Base-by-base conservation (phyloP, 345 rosid genomes). In the Hibiscus trionum region DNA sequence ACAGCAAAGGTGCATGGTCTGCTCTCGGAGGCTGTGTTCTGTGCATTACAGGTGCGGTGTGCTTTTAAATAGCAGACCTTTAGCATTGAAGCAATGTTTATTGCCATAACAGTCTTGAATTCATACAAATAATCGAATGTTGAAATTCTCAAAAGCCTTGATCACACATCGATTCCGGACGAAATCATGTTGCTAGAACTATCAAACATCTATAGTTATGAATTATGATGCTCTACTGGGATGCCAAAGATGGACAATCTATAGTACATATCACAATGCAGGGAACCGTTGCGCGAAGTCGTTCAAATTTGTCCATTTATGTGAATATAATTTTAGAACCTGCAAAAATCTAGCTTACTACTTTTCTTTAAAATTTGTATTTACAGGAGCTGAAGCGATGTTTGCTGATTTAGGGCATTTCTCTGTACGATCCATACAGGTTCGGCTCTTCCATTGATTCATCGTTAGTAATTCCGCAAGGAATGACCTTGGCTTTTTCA, bases 401-500 rank as follows among this genome's bases (percentile, higher is more conserved):
- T 90, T 95, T 84, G 97, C 97, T 71, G 99, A 95, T 83, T 81
- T 92, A 16, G 97, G 99, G 70, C 97, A 92, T 87, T 95, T 95
- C 83, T 85, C 92, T n/a, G 97, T 95, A 52, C 79, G 69, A 76
- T 72, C 99, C 72, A 92, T 92, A 80, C 97, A 95, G 93, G 97
- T 93, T 73, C 1, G 21, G 21, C n/a, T 63, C 74, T 26, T 17
- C 17, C 57, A 37, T 26, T 59, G 15, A n/a, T 55, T 70, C 58
- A 66, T 63, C 76, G 71, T 55, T 60, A 12, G 71, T 46, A 37
- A 69, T 31, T 72, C 26, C 61, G 64, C 46, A 31, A 79, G 61
- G 46, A 59, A 57, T 61, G 31, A 50, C 61, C 12, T 47, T 44
- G 46, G 37, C 33, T 27, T 65, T 64, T 46, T 61, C 53, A 11